Conservation (phyloP, 768 basidiomycete genomes). For the Mycena metata region DNA sequence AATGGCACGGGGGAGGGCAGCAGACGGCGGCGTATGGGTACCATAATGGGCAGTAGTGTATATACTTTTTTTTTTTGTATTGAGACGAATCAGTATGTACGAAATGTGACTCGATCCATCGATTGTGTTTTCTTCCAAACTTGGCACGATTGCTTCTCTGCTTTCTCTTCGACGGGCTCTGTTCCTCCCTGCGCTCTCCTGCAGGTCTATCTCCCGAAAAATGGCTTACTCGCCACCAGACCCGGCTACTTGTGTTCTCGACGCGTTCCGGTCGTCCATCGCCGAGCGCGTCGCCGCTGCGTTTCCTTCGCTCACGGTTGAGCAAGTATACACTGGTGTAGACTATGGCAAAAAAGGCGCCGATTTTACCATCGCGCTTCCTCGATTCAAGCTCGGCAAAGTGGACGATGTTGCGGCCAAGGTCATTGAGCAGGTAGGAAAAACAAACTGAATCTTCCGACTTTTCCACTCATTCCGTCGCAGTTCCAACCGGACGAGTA, state of each 20-base stretch:
- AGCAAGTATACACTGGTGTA: slow-evolving; percentile 86
- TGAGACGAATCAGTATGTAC: not conserved
- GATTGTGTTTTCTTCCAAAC: slow-evolving; percentile 7
- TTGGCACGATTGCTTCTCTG: slow-evolving; percentile 18
- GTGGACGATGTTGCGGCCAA: slow-evolving; percentile 81
- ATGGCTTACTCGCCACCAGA: slow-evolving; percentile 61
- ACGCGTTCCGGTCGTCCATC: slow-evolving; percentile 86
- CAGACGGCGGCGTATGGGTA: slow-evolving; percentile 31
- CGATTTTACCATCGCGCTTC: slow-evolving; percentile 92
- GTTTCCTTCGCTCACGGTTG: slow-evolving; percentile 73
- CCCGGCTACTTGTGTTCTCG: slow-evolving; percentile 75
- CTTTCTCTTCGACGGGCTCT: slow-evolving; percentile 9
- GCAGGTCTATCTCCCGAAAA: slow-evolving; percentile 19
- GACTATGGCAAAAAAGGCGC: slow-evolving; percentile 94
- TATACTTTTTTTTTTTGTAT: slow-evolving; percentile 1
- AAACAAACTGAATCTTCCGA: no score
- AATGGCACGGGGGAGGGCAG: slow-evolving; percentile 28
- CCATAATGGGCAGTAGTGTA: slow-evolving; percentile 25
- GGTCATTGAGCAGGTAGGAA: slow-evolving; percentile 74
- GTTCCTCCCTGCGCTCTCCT: slow-evolving; percentile 3
- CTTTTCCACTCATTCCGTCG: not conserved
- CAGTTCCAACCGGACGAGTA: slow-evolving; percentile 91
- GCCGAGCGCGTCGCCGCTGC: slow-evolving; percentile 78
- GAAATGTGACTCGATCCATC: slow-evolving; percentile 31
- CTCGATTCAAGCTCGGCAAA: slow-evolving; percentile 91